Base-by-base conservation (phyloP, 1,139 yeast species). In the Taiozyma sp. region DNA sequence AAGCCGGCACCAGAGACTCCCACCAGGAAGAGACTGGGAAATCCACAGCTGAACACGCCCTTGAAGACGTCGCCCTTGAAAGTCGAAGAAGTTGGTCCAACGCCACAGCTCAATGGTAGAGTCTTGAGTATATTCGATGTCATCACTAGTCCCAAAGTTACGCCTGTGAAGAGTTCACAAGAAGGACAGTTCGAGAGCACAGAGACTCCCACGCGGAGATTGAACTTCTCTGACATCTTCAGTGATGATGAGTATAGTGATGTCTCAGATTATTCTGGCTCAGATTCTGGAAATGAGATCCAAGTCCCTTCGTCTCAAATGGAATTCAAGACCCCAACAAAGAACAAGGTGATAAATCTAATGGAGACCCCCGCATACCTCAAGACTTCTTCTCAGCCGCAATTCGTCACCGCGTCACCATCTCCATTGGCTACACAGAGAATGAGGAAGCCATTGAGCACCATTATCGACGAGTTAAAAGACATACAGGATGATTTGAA, bases 71-170 rank as follows among this genome's bases (percentile, higher is more conserved):
- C 64, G 10, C 62, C 64, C 11, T 13, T 42, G 3, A 41, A 40
- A 3, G 44, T 51, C 4, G 49, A 57, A 1, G 84, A 80, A 54
- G 63, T 85, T 19, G 91, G 91, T 0, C 93, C 93, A 0, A 85
- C 93, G 0, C 93, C 93, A 0, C 91, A 85, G 56, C 74, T 85
- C 10, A 75, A 82, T 53, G 93, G 93, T 0, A 75, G 81, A 42
- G 87, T 85, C 0, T 62, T 84, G 44, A 83, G 90, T 11, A 72
- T 85, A 13, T 83, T 85, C 59, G 90, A 85, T 56, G 68, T 77
- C 43, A 64, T 74, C 4, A 50, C 55, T 3, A 56, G 57, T 13
- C 58, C 61, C 2, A 43, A 51, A 6, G 43, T 16, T 4, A 51
- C 55, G 6, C 59, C 61, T 1, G 32, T 47, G 6, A 53, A 43